Evolutionary conservation across 345 rosid species (phyloP), one percentile per base, ranked within the genome.

Genomic region (Gossypium anomalum): DNA sequence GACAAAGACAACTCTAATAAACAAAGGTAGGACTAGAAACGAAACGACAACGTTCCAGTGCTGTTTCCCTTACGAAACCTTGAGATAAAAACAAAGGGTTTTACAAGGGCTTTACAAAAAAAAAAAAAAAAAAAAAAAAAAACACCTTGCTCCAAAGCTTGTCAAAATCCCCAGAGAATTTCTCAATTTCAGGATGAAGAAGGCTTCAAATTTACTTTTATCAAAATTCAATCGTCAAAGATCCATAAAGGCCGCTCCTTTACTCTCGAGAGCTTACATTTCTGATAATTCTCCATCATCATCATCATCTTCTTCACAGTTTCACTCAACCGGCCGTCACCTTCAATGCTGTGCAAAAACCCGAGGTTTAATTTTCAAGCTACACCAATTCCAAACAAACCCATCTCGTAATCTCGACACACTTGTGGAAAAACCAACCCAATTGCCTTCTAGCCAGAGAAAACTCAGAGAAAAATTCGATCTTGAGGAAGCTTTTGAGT

Each of bases 401-500:
- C 81, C 86, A 76, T 86, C 74, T 78, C 90, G 86, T 38, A 84
- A 77, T 53, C 74, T 89, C 52, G 85, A 73, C 70, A 85, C 93
- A 78, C 87, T 82, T 63, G 88, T 82, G 43, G 91, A 86, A 51
- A 72, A 76, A 61, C 81, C 84, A 53, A 29, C 82, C 47, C 93
- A 81, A 49, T 14, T 82, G 51, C 79, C 93, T 59, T 71, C 92
- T 15, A 82, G 87, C 55, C 93, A 83, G 84, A 75, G 87, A 62
- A 86, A 85, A 79, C 53, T 82, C 57, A 84, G 83, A 34, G 89
- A 86, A 77, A 95, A 82, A 57, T 77, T 82, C 47, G 85, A 89
- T 71, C 93, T 95, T 34, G 97, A 95, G 47, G 94, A 90, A 71
- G 88, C 88, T 61, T 93, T 95, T 77, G 98, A 93, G 86, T 88